Conservation (phyloP, 495 filamentous ascomycete genomes). For the Penicillium crystallinum region DNA sequence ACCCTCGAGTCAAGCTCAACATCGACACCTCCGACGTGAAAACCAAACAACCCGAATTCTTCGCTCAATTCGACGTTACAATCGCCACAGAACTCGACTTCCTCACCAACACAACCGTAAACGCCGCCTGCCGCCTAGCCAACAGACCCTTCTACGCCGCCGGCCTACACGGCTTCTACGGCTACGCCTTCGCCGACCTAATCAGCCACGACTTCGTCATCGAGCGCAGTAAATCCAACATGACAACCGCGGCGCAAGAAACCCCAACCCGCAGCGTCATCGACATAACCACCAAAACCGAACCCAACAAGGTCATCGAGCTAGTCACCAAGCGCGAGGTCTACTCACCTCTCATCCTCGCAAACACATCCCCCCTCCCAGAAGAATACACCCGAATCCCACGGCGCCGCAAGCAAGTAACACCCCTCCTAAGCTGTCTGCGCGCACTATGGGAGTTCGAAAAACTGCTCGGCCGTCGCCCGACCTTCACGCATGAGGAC, state of each 20-base stretch:
- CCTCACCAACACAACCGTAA: conserved; percentile 65
- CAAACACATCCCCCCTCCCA: conserved; percentile 69
- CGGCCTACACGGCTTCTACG: conserved; percentile 83
- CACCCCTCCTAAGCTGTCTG: conserved; percentile 74
- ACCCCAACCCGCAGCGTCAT: conserved; percentile 73
- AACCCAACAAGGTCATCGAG: conserved; percentile 70
- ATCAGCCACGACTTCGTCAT: conserved; percentile 83
- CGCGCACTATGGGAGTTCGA: conserved; percentile 80
- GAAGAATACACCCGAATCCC: conserved; percentile 59
- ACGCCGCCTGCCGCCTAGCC: conserved; percentile 71
- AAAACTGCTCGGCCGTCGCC: conserved; percentile 45
- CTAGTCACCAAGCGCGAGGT: conserved; percentile 87
- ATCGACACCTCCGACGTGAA: conserved; percentile 62
- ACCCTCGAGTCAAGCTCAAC: conserved; percentile 78
- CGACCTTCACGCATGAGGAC: conserved; percentile 54
- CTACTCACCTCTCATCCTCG: conserved; percentile 76
- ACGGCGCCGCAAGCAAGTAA: conserved; percentile 67
- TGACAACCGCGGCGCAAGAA: conserved; percentile 61
- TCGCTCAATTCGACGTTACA: conserved; percentile 70
- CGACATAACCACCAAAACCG: conserved; percentile 64
- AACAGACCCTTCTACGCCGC: conserved; percentile 83
- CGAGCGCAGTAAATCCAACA: conserved; percentile 75
- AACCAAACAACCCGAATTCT: conserved; percentile 64
- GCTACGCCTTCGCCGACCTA: conserved; percentile 90
- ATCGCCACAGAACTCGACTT: conserved; percentile 90